phyloP scores from a whole-genome alignment of 2,329 filamentous ascomycete species.

The Sporothrix schenckii region DNA sequence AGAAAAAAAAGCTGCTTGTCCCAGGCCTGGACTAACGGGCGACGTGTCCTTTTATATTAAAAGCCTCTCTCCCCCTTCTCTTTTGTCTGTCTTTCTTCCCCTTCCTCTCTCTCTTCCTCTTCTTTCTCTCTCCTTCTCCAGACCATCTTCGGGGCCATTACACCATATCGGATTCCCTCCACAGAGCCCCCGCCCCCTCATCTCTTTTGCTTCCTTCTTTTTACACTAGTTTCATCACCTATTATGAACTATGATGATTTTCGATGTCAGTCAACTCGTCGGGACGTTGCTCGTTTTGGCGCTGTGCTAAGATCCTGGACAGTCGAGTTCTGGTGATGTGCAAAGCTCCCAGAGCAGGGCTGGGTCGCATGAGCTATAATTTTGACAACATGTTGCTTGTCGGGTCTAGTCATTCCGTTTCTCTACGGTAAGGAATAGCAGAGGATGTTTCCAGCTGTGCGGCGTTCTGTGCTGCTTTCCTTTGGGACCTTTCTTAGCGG shows the following conservation, averaged over 20 bases:
- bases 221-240: neutral
- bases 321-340: too few species aligned
- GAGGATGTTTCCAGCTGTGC: neutral
- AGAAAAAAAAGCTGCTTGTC: neutral
- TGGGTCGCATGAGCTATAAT: neutral
- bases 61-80: neutral
- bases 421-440: too few species aligned
- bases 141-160: too few species aligned
- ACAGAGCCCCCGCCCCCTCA: too few species aligned
- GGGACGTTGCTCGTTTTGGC: too few species aligned
- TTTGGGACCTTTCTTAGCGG: too few species aligned
- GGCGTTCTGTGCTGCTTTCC: too few species aligned
- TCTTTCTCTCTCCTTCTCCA: neutral
- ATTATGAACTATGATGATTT: neutral
- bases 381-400: neutral
- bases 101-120: neutral
- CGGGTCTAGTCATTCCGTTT: neutral
- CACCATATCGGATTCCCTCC: too few species aligned
- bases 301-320: too few species aligned
- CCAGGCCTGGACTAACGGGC: neutral
- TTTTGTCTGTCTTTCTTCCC: neutral
- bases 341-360: too few species aligned
- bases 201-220: neutral
- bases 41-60: neutral
- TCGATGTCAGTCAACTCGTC: too few species aligned